These are phyloP conservation scores for Jatropha podagrica DNA, from an alignment of 441 rosid genomes.

Conservation along the genomic window DNA sequence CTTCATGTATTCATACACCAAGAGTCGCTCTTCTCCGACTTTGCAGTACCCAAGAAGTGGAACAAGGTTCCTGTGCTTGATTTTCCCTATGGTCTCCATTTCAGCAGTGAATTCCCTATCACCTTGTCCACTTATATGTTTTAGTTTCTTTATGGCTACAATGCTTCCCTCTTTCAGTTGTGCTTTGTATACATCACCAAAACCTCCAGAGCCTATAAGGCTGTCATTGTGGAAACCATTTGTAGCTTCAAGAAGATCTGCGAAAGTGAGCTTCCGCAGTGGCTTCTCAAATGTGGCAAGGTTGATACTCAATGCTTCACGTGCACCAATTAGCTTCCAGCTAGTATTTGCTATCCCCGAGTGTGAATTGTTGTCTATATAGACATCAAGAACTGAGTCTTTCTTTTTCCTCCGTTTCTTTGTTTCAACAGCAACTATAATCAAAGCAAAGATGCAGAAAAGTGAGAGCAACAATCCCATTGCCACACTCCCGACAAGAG, in stretches of 20 bases:
- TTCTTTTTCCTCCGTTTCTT: constrained; percentile 75
- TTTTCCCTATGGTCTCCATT: constrained; percentile 97
- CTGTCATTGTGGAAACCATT: constrained; percentile 75
- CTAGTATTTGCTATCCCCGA: constrained; percentile 65
- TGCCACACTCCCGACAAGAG: constrained; percentile 71
- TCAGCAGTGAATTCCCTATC: constrained; percentile 96
- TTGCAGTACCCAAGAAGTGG: constrained; percentile 95
- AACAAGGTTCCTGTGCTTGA: constrained; percentile 92
- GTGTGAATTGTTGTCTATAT: constrained; percentile 60
- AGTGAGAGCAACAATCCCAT: constrained; percentile 82
- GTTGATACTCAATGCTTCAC: constrained; percentile 84
- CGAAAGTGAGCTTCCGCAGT: constrained; percentile 74
- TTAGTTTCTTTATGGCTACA: constrained; percentile 91
- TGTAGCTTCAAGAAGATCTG: constrained; percentile 90
- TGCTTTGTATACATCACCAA: constrained; percentile 96
- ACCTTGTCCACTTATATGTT: constrained; percentile 90
- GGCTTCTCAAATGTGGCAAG: constrained; percentile 90
- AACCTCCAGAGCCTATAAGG: constrained; percentile 92
- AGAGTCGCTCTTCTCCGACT: constrained; percentile 89
- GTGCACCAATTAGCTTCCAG: constrained; percentile 64
- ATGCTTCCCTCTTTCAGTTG: constrained; percentile 78
- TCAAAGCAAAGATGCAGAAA: constrained; percentile 65
- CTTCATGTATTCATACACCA: constrained; percentile 95
- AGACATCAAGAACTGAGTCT: constrained; percentile 55
- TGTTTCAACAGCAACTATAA: constrained; percentile 56